phyloP scores from a whole-genome alignment of 805 yeast genomes.

The Saccharomycopsis fermentans region DNA sequence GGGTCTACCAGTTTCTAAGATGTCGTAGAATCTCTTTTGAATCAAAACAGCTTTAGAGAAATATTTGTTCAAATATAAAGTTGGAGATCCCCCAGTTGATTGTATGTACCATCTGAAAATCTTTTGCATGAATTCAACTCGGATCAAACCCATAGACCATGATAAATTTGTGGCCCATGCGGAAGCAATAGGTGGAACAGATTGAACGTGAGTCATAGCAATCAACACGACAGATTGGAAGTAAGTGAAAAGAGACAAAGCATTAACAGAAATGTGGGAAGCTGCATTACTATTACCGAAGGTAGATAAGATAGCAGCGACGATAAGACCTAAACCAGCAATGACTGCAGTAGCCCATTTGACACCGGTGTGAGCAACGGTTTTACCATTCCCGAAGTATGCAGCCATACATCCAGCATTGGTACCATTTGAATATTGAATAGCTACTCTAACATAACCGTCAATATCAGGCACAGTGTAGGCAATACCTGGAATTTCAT shows the following conservation, averaged over 20 bases:
- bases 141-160: slow-evolving; percentile 91
- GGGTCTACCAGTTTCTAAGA: slow-evolving; percentile 23
- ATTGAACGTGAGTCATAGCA: slow-evolving; percentile 74
- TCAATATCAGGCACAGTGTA: slow-evolving; percentile 81
- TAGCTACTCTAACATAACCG: slow-evolving; percentile 54
- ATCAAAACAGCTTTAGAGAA: slow-evolving; percentile 44
- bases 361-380: slow-evolving; percentile 70
- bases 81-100: slow-evolving; percentile 82
- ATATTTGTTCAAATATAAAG: slow-evolving; percentile 47
- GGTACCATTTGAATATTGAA: slow-evolving; percentile 31
- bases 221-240: slow-evolving; percentile 84
- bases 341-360: slow-evolving; percentile 92
- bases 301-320: slow-evolving; percentile 73
- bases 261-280: slow-evolving; percentile 78
- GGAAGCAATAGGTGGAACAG: slow-evolving; percentile 85
- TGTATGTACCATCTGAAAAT: slow-evolving; percentile 79
- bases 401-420: slow-evolving; percentile 67
- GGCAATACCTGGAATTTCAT: slow-evolving; percentile 72
- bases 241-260: slow-evolving; percentile 73
- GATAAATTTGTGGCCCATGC: slow-evolving; percentile 89
- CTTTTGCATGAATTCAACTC: slow-evolving; percentile 71
- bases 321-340: slow-evolving; percentile 77
- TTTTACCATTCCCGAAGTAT: slow-evolving; percentile 63
- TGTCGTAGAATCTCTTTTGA: slow-evolving; percentile 43
- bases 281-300: slow-evolving; percentile 87